These are phyloP conservation scores for Ganoderma sinense DNA, from an alignment of 1,284 basidiomycete species.

Conservation along the genomic window DNA sequence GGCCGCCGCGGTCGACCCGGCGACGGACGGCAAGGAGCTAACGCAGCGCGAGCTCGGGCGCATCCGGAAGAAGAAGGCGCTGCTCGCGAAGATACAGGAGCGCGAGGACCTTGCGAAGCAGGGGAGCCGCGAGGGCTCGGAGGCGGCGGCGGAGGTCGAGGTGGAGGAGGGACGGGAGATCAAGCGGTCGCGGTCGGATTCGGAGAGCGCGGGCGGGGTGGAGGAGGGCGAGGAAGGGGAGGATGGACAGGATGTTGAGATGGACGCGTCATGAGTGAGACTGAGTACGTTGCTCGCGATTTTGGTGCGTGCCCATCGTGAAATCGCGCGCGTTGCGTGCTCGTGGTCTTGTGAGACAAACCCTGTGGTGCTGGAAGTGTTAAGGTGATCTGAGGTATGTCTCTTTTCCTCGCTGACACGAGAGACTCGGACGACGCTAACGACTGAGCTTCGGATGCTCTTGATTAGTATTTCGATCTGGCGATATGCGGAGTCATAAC, in stretches of 20 bases:
- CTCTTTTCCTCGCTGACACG: too few relatives aligned
- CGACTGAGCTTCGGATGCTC: too few relatives aligned
- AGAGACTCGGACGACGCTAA: too few relatives aligned
- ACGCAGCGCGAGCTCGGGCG: constrained; percentile 40
- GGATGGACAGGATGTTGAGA: constrained; percentile 5
- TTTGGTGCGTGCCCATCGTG: not conserved
- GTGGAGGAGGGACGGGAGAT: constrained; percentile 15
- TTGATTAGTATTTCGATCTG: too few relatives aligned
- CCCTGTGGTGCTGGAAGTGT: too few relatives aligned
- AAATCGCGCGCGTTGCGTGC: not conserved
- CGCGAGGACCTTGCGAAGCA: constrained; percentile 19
- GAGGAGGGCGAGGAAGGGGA: not conserved
- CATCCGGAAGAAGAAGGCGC: constrained; percentile 40
- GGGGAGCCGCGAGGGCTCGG: constrained; percentile 14
- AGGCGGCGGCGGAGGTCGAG: constrained; percentile 7
- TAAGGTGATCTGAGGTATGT: too few relatives aligned
- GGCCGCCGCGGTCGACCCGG: constrained; percentile 26
- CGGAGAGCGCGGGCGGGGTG: constrained; percentile 14
- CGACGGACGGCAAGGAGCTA: constrained; percentile 29
- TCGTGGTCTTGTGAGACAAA: too few relatives aligned
- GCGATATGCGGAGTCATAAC: too few relatives aligned
- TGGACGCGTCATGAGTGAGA: not conserved
- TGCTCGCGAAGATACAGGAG: constrained; percentile 39
- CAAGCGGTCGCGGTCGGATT: constrained; percentile 25
- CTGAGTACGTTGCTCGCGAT: not conserved